Conservation (phyloP, 2,329 filamentous ascomycete genomes). For the Sporothrix pseudoabietina region DNA sequence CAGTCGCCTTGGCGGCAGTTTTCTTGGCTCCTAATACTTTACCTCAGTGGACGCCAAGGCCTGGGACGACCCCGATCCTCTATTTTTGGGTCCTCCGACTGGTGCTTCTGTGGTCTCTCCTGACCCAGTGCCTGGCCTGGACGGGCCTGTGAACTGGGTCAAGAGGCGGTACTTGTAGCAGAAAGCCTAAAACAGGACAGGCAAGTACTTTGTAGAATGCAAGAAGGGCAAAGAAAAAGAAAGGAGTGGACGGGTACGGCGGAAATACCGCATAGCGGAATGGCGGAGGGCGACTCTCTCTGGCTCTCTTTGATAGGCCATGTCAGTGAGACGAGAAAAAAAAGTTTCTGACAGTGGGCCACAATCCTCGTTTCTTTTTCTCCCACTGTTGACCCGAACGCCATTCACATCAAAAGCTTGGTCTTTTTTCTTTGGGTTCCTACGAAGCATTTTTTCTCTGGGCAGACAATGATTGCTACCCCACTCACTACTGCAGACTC, state of each 20-base stretch:
- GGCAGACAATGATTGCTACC: background rate
- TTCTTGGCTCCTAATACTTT: background rate
- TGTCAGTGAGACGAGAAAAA: background rate
- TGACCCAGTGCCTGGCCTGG: conserved; percentile 12
- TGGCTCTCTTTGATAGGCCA: background rate
- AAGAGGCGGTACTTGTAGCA: background rate
- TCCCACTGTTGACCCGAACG: background rate
- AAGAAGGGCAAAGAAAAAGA: background rate
- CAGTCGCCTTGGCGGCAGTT: background rate
- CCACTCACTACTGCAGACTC: background rate
- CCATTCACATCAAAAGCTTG: conserved; percentile 4
- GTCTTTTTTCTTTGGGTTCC: background rate
- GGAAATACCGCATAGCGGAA: conserved; percentile 17
- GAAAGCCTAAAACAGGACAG: background rate
- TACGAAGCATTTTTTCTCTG: no score
- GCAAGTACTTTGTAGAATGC: background rate
- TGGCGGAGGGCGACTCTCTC: no score
- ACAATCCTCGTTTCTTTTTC: background rate
- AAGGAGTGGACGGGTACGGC: background rate
- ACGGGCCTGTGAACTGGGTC: background rate
- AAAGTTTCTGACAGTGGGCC: conserved; percentile 12
- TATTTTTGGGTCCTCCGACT: background rate
- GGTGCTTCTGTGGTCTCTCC: no score
- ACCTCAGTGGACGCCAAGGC: background rate
- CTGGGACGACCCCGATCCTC: background rate